Percentiles rank a stretch among this genome's conserved stretches.
Conservation (phyloP, 805 yeast genomes). For the Kuraishia hungarica region DNA sequence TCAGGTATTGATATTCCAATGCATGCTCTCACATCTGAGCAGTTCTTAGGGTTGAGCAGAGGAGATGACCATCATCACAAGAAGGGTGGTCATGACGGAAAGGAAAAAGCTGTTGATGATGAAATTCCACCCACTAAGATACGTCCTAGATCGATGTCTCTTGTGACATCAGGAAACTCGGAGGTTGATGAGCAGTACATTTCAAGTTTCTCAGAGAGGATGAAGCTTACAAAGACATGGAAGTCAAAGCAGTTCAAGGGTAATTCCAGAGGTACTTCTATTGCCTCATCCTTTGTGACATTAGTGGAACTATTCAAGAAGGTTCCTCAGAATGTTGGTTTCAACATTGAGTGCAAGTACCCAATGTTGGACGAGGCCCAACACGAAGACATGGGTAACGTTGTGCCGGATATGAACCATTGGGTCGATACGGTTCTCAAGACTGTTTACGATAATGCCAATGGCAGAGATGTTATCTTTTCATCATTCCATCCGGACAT, state of each 20-base stretch:
- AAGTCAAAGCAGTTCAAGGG: constrained; percentile 85
- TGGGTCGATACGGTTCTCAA: constrained; percentile 85
- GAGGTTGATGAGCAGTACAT: constrained; percentile 25
- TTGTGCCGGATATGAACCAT: constrained; percentile 73
- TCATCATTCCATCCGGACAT: constrained; percentile 94
- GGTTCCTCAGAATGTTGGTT: constrained; percentile 78
- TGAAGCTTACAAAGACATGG: constrained; percentile 85
- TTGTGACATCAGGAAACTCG: constrained; percentile 18
- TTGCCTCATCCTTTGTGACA: constrained; percentile 89
- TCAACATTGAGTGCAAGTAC: constrained; percentile 90
- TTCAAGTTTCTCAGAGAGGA: constrained; percentile 43
- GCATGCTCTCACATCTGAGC: constrained; percentile 87
- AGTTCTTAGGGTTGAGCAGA: constrained; percentile 56
- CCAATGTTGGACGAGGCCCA: constrained; percentile 95
- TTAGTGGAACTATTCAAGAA: constrained; percentile 75
- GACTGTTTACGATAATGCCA: constrained; percentile 67
- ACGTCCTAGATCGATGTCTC: constrained; percentile 28
- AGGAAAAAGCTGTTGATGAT: constrained; percentile 20
- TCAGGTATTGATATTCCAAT: constrained; percentile 94
- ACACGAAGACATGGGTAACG: constrained; percentile 77
- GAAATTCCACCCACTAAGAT: constrained; percentile 16
- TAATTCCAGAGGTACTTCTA: constrained; percentile 80
- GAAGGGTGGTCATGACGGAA: constrained; percentile 3
- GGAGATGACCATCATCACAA: constrained; percentile 8
- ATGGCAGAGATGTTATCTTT: constrained; percentile 79